Conservation (phyloP, 768 basidiomycete species). For the Naganishia randhawae region DNA sequence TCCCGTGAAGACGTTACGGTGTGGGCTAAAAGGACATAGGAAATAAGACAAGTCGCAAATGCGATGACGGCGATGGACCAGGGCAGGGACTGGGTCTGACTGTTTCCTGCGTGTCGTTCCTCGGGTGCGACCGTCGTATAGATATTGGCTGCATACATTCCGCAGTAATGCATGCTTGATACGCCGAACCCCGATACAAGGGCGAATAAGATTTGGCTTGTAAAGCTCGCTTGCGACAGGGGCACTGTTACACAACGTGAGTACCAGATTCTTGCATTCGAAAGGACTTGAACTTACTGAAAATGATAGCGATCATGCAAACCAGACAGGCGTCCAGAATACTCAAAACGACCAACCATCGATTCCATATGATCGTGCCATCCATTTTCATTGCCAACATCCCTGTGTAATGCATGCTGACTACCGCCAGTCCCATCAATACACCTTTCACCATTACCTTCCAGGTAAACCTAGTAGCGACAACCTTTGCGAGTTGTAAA, state of each 20-base stretch:
- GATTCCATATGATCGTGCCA: constrained; percentile 18
- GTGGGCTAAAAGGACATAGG: constrained; percentile 23
- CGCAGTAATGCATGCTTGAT: constrained; percentile 22
- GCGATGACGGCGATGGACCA: constrained; percentile 22
- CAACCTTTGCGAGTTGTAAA: background rate
- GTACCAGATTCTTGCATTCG: background rate
- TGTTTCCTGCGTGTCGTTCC: background rate
- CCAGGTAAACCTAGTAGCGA: constrained; percentile 1
- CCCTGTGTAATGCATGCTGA: constrained; percentile 25
- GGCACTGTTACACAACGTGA: constrained; percentile 6
- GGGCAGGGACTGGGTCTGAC: constrained; percentile 7
- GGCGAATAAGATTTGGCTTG: constrained; percentile 18
- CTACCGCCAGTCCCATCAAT: constrained; percentile 16
- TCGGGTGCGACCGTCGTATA: constrained; percentile 12
- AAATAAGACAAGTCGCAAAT: constrained; percentile 21
- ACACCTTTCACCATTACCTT: constrained; percentile 22
- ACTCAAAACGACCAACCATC: constrained; percentile 21
- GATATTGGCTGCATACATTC: constrained; percentile 20
- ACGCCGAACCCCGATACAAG: constrained; percentile 10
- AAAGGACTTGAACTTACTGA: constrained; percentile 3
- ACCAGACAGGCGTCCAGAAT: constrained; percentile 9
- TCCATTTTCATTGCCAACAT: constrained; percentile 24
- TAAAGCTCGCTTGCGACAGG: constrained; percentile 22
- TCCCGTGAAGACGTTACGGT: constrained; percentile 23
- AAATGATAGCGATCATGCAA: constrained; percentile 25